These are phyloP conservation scores for Leishmania aethiopica DNA, from an alignment of 208 protist genomes.

Conservation along the genomic window DNA sequence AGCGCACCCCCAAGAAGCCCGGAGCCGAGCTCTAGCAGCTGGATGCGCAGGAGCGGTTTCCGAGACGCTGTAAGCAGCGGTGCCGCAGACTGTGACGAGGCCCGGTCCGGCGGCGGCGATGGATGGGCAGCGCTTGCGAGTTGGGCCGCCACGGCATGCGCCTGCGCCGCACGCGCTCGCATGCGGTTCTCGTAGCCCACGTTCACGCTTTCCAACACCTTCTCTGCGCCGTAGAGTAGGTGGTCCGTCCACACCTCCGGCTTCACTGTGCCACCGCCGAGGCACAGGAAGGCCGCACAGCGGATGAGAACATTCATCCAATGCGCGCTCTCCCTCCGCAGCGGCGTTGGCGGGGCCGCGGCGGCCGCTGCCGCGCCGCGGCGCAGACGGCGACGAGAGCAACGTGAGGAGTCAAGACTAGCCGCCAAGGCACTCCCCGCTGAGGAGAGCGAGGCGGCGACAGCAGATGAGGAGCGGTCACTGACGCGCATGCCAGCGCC, in stretches of 20 bases:
- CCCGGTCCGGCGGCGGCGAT: conserved; percentile 17
- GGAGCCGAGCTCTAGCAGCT: conserved; percentile 26
- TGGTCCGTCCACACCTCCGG: conserved; percentile 70
- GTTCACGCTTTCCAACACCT: conserved; percentile 13
- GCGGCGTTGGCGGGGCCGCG: conserved; percentile 20
- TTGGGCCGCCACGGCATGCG: conserved; percentile 7
- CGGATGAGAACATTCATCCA: conserved; percentile 71
- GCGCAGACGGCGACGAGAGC: conserved; percentile 24
- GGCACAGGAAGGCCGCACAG: conserved; percentile 58
- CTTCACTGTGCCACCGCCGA: conserved; percentile 67
- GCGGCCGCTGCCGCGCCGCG: conserved; percentile 8
- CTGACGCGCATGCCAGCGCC: neutral
- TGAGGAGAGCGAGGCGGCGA: neutral
- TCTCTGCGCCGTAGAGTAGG: conserved; percentile 48
- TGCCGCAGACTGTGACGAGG: conserved; percentile 2
- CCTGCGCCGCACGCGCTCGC: conserved; percentile 11
- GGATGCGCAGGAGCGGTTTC: conserved; percentile 23
- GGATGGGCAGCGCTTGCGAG: neutral
- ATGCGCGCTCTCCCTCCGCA: conserved; percentile 44
- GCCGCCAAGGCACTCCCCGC: neutral
- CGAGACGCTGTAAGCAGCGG: neutral
- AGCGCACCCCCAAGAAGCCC: conserved; percentile 20
- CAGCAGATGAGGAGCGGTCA: neutral
- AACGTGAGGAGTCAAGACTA: conserved; percentile 6
- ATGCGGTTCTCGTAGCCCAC: conserved; percentile 20